phyloP scores from a whole-genome alignment of 441 rosid genomes.

The Flueggea neowawraea region DNA sequence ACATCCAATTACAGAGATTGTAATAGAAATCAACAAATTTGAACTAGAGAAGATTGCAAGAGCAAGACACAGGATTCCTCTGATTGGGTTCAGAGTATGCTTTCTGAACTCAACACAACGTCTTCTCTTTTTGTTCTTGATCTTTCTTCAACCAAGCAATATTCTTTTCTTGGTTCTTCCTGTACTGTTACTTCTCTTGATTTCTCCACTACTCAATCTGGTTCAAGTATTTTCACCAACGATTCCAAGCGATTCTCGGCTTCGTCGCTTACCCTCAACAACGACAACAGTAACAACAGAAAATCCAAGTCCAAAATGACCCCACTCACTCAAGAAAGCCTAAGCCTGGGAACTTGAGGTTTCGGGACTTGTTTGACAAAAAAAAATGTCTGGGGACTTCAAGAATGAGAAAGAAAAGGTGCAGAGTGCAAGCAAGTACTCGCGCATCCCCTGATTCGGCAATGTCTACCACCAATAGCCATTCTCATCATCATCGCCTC shows the following conservation, averaged over 20 bases:
- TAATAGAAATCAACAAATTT: too few species aligned
- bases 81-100: constrained; percentile 69
- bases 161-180: constrained; percentile 35
- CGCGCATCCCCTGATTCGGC: too few species aligned
- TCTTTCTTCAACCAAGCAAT: constrained; percentile 9
- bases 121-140: constrained; percentile 9
- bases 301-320: constrained; percentile 2
- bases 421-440: too few species aligned
- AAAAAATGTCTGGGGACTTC: too few species aligned
- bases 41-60: constrained; percentile 7
- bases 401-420: too few species aligned
- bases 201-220: constrained; percentile 18
- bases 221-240: constrained; percentile 19
- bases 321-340: neutral
- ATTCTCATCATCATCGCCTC: too few species aligned
- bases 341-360: constrained; percentile 2
- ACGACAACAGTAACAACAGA: too few species aligned
- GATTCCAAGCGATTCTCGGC: constrained; percentile 70
- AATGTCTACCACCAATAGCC: too few species aligned
- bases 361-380: too few species aligned
- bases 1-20: too few species aligned
- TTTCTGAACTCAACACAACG: constrained; percentile 49
- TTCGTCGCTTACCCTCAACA: constrained; percentile 43
- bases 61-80: constrained; percentile 54
- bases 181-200: constrained; percentile 21